Percentiles rank a stretch among this genome's conserved stretches.
Evolutionary conservation across 2,329 filamentous ascomycete species (phyloP).

Genomic region (Penicillium concentricum): DNA sequence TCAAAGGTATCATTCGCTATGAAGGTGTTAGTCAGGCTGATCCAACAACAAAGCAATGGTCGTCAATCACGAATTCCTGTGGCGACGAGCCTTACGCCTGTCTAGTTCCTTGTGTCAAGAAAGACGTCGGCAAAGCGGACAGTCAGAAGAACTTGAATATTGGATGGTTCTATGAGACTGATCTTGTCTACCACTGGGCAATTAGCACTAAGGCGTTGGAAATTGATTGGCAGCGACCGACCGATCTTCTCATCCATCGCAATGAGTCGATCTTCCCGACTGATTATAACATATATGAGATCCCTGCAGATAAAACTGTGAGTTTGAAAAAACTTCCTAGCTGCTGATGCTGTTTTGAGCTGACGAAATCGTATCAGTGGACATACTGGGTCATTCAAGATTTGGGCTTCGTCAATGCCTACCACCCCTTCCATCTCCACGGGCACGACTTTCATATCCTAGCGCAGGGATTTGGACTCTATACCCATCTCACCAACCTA

Average conservation of each 20-base stretch:
- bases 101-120: background rate
- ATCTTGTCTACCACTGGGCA: conserved; percentile 7
- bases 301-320: background rate
- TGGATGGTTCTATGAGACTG: conserved; percentile 8
- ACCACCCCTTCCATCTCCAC: conserved; percentile 49
- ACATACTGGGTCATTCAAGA: conserved; percentile 18
- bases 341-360: background rate
- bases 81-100: background rate
- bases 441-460: conserved; percentile 50
- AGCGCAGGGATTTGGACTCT: conserved; percentile 44
- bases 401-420: conserved; percentile 12
- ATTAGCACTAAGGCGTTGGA: conserved; percentile 1
- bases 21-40: background rate
- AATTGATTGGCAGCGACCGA: conserved; percentile 6
- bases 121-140: background rate
- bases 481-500: background rate
- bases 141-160: conserved; percentile 19
- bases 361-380: conserved; percentile 2
- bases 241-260: conserved; percentile 1
- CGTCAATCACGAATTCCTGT: background rate
- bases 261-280: conserved; percentile 2
- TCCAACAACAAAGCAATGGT: background rate
- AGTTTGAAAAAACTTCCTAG: background rate
- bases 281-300: background rate
- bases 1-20: conserved; percentile 27